phyloP scores from a whole-genome alignment of 768 basidiomycete genomes.

The Leccinum variicolor region DNA sequence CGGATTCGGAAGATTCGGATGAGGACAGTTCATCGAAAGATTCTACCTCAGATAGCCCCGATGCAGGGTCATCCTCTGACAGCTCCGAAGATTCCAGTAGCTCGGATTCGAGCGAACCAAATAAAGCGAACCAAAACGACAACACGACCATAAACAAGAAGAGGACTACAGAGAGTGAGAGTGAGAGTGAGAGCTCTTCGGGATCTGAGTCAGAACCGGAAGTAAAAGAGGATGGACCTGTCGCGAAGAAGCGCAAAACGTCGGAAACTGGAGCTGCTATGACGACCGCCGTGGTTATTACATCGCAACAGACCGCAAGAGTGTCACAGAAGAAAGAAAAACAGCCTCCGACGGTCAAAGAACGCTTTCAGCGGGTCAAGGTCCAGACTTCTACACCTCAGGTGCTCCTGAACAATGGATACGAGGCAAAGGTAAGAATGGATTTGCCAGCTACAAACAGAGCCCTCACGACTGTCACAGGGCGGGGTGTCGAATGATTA shows the following conservation, averaged over 20 bases:
- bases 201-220: not conserved
- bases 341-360: slow-evolving; percentile 41
- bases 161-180: not conserved
- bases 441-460: not conserved
- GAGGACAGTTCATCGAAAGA: slow-evolving; percentile 13
- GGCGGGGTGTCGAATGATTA: slow-evolving; percentile 75
- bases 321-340: slow-evolving; percentile 14
- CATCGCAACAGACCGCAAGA: not conserved
- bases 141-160: not conserved
- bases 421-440: slow-evolving; percentile 67
- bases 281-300: slow-evolving; percentile 39
- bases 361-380: slow-evolving; percentile 81
- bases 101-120: slow-evolving; percentile 17
- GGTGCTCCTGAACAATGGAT: slow-evolving; percentile 64
- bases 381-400: slow-evolving; percentile 47
- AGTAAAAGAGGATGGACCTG: slow-evolving; percentile 19
- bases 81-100: slow-evolving; percentile 8
- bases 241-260: slow-evolving; percentile 60
- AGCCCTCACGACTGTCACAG: slow-evolving; percentile 32
- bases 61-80: slow-evolving; percentile 15
- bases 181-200: not conserved
- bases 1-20: slow-evolving; percentile 18
- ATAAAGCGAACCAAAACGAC: slow-evolving; percentile 1
- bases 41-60: slow-evolving; percentile 13
- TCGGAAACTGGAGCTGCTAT: slow-evolving; percentile 49